Evolutionary conservation across 768 basidiomycete species (phyloP).

Genomic region (Boletus bicolor): DNA sequence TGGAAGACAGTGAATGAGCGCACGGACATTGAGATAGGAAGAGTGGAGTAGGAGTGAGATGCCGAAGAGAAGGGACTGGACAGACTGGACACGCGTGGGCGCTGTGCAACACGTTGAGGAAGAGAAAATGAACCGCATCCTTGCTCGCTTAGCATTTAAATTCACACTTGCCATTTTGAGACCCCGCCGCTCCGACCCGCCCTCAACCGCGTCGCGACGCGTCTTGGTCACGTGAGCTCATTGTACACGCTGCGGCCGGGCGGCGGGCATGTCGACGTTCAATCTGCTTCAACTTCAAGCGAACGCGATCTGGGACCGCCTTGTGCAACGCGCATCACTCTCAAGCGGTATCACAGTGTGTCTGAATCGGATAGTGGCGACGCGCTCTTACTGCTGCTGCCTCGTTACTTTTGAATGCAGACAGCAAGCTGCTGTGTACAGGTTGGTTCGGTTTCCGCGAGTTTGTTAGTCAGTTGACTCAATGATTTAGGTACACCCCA

Average conservation of each 20-base stretch:
- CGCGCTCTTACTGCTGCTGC: neutral
- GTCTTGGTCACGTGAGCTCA: conserved; percentile 25
- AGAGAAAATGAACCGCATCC: conserved; percentile 21
- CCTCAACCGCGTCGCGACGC: conserved; percentile 26
- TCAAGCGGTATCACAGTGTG: no score
- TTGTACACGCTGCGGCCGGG: neutral
- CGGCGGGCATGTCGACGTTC: neutral
- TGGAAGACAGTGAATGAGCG: conserved; percentile 65
- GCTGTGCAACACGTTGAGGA: conserved; percentile 34
- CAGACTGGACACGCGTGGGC: conserved; percentile 16
- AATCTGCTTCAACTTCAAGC: no score
- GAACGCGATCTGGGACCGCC: neutral
- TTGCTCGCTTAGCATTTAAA: conserved; percentile 33
- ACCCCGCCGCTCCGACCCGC: conserved; percentile 34
- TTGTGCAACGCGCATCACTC: neutral
- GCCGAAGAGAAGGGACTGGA: neutral
- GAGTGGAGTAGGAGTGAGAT: conserved; percentile 6
- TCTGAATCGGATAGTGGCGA: neutral
- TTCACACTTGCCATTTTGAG: conserved; percentile 26
- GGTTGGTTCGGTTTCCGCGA: conserved; percentile 7
- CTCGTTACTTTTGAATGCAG: neutral
- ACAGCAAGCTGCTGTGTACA: neutral
- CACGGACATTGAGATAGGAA: conserved; percentile 44
- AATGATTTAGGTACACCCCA: neutral
- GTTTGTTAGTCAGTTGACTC: neutral